phyloP scores from a whole-genome alignment of 768 basidiomycete genomes.

The Tylopilus felleus region DNA sequence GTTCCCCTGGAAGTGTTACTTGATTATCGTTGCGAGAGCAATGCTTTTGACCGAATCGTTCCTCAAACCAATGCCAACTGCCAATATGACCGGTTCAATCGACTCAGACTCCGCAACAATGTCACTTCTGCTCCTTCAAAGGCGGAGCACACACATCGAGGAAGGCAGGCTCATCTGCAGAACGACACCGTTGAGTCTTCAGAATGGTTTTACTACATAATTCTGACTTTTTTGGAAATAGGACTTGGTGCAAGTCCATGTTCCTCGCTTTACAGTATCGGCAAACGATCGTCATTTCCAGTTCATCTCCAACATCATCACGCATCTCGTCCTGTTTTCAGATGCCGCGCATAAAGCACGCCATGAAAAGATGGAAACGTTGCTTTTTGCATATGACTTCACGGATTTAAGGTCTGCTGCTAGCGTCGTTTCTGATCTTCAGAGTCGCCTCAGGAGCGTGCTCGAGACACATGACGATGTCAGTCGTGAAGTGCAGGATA shows the following conservation, averaged over 20 bases:
- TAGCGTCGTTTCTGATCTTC: slow-evolving; percentile 65
- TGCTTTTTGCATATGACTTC: slow-evolving; percentile 88
- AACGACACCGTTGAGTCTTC: slow-evolving; percentile 55
- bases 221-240: slow-evolving; percentile 30
- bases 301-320: slow-evolving; percentile 83
- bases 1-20: slow-evolving; percentile 91
- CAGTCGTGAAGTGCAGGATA: slow-evolving; percentile 32
- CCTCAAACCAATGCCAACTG: slow-evolving; percentile 84
- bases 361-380: slow-evolving; percentile 72
- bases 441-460: slow-evolving; percentile 64
- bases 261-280: slow-evolving; percentile 84
- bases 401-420: slow-evolving; percentile 71
- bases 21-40: slow-evolving; percentile 78
- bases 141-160: slow-evolving; percentile 28
- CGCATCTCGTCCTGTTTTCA: slow-evolving; percentile 83
- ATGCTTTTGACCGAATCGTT: slow-evolving; percentile 84
- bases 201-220: neutral
- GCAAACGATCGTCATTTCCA: slow-evolving; percentile 81
- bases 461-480: slow-evolving; percentile 49
- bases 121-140: slow-evolving; percentile 51
- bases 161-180: slow-evolving; percentile 47
- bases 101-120: slow-evolving; percentile 74
- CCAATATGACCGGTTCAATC: slow-evolving; percentile 94
- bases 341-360: slow-evolving; percentile 81
- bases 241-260: slow-evolving; percentile 79